Base-by-base conservation (phyloP, 148 eudicot species). In the Rhododendron henanense region DNA sequence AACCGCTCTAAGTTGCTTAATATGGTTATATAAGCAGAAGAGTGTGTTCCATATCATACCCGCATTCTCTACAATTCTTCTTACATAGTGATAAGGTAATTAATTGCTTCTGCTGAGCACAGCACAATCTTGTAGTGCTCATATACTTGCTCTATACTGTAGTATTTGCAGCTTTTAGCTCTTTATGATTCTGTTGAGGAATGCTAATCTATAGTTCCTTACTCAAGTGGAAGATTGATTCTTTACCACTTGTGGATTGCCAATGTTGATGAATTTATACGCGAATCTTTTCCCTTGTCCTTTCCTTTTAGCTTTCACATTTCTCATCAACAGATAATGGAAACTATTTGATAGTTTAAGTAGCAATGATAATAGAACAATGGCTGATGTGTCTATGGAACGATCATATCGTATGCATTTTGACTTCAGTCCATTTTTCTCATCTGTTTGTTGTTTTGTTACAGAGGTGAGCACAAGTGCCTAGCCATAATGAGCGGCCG, bases 401-500 rank as follows among this genome's bases (percentile, higher is more conserved):
- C 61, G 16, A 55, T 55, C 23, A 14, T 55, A 18, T 55, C 19
- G 7, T 63, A 23, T 21, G 71, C 11, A 23, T 63, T 51, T 55
- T 81, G 59, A 48, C 82, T 55, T 55, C 61, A 2, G 55, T 2
- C n/a, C 7, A 39, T 28, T 41, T 31, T 8, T n/a, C 48, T 14
- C 28, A 39, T 35, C n/a, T 84, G 31, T 76, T 9, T 61, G 1
- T 65, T 1, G 35, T 76, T 57, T 77, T 23, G 13, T n/a, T 50
- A 37, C 18, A 13, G 41, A 77, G 81, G 71, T 76, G 53, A 23
- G 57, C 48, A n/a, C 10, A 2, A 23, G 5, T 51, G 61, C 61
- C 21, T 55, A 4, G 82, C 9, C 63, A 44, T 59, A 78, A 87
- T 87, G 88, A 84, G 86, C 10, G 21, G 78, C 57, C 83, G 84